phyloP scores from a whole-genome alignment of 1,139 yeast species.

The Kodamaea ohmeri region DNA sequence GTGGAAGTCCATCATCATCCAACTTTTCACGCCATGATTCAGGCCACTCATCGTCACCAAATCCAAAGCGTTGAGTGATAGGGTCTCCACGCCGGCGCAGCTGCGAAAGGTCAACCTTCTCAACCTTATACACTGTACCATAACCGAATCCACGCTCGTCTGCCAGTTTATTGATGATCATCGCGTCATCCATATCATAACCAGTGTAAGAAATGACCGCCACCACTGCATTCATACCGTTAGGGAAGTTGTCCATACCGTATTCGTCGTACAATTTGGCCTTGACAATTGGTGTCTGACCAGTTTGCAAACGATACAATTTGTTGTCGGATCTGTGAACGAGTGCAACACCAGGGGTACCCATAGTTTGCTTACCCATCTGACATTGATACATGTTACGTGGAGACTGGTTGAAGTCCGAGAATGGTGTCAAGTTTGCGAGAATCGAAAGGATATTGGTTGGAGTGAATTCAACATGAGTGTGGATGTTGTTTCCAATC shows the following conservation, averaged over 20 bases:
- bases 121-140: conserved; percentile 94
- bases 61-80: conserved; percentile 90
- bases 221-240: conserved; percentile 97
- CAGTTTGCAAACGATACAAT: conserved; percentile 85
- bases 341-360: conserved; percentile 97
- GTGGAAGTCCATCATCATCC: conserved; percentile 92
- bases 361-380: conserved; percentile 99
- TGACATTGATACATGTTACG: conserved; percentile 99
- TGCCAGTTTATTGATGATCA: conserved; percentile 95
- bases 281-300: conserved; percentile 96
- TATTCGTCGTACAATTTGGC: conserved; percentile 92
- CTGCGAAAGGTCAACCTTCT: conserved; percentile 77
- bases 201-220: conserved; percentile 99
- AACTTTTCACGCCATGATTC: conserved; percentile 82
- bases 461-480: conserved; percentile 93
- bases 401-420: conserved; percentile 98
- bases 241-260: conserved; percentile 98
- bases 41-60: conserved; percentile 92
- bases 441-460: conserved; percentile 90
- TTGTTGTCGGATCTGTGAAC: conserved; percentile 93
- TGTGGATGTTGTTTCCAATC: conserved; percentile 74
- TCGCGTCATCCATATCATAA: conserved; percentile 99
- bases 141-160: conserved; percentile 98
- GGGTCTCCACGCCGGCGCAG: conserved; percentile 92
- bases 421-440: conserved; percentile 95